Conservation (phyloP, 2,329 filamentous ascomycete genomes). For the Penicillium griseofulvum region DNA sequence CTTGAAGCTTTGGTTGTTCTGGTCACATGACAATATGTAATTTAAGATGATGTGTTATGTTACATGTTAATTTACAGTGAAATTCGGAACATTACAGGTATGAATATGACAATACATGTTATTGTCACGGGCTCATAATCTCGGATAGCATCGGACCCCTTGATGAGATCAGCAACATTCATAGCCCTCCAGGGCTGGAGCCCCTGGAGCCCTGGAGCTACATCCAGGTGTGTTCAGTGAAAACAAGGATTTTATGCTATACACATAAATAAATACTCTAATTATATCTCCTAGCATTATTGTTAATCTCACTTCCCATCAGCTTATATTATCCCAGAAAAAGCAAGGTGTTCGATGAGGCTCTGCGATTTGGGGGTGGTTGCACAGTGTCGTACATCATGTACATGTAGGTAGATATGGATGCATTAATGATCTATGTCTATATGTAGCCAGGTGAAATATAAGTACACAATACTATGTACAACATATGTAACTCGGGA, state of each 20-base stretch:
- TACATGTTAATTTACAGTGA: not conserved
- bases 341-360: not conserved
- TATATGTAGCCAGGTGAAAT: not conserved
- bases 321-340: not conserved
- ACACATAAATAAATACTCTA: too few species aligned
- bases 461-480: too few species aligned
- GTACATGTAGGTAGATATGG: not conserved
- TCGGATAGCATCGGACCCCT: conserved; percentile 20
- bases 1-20: not conserved
- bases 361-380: not conserved
- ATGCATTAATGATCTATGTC: not conserved
- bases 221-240: not conserved
- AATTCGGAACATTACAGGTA: too few species aligned
- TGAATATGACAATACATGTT: too few species aligned
- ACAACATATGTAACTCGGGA: not conserved
- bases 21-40: not conserved
- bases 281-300: not conserved
- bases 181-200: too few species aligned
- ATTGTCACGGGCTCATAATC: not conserved
- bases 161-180: not conserved
- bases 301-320: not conserved
- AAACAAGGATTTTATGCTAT: not conserved
- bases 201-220: too few species aligned
- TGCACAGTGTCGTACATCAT: not conserved
- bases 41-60: not conserved